Conservation (phyloP, 176 grass and related monocot species). For the Canna indica region DNA sequence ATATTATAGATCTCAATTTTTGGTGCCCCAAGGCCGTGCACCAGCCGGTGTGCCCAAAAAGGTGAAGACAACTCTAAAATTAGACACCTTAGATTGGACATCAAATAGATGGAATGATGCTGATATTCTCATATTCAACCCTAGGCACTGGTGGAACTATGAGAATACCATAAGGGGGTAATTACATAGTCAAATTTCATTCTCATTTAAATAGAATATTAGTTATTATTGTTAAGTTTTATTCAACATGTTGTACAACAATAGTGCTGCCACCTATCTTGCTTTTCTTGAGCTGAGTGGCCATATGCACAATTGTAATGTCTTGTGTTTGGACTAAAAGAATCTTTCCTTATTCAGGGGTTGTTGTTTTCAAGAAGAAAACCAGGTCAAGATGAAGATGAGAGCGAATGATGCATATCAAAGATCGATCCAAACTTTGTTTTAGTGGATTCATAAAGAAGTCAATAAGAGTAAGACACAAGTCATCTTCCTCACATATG, state of each 20-base stretch:
- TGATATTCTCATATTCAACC: constrained; percentile 71
- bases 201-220: too few species aligned
- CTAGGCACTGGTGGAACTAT: constrained; percentile 81
- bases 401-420: too few species aligned
- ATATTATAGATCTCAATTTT: constrained; percentile 71
- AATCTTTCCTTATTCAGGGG: constrained; percentile 36
- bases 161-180: constrained; percentile 68
- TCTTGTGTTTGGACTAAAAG: too few species aligned
- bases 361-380: constrained; percentile 69
- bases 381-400: constrained; percentile 72
- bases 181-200: too few species aligned
- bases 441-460: constrained; percentile 56
- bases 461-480: constrained; percentile 71
- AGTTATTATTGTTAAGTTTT: background rate
- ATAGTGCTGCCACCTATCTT: background rate
- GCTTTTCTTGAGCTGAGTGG: too few species aligned
- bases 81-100: constrained; percentile 93
- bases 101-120: constrained; percentile 52
- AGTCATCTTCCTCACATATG: constrained; percentile 78
- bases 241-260: background rate
- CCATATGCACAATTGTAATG: too few species aligned
- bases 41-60: too few species aligned
- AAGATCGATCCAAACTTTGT: constrained; percentile 57
- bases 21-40: too few species aligned
- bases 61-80: too few species aligned